These are phyloP conservation scores for Exserohilum rostratum DNA, from an alignment of 2,329 filamentous ascomycete species.

Conservation along the genomic window DNA sequence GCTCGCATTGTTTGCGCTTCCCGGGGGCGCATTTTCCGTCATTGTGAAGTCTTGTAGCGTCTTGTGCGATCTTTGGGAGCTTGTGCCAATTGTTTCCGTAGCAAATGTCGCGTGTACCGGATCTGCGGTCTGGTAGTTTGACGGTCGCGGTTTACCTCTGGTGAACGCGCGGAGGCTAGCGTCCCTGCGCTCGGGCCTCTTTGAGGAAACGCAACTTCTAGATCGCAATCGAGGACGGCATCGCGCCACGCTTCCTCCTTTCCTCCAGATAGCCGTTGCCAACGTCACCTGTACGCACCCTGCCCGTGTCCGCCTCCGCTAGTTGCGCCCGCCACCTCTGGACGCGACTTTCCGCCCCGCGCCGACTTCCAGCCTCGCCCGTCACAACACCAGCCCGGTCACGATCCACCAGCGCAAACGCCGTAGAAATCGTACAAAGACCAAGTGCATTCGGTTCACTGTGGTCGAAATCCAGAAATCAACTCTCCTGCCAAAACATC, in stretches of 20 bases:
- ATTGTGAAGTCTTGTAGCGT: slow-evolving; percentile 38
- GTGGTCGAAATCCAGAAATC: not conserved
- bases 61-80: not conserved
- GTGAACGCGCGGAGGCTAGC: slow-evolving; percentile 27
- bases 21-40: slow-evolving; percentile 56
- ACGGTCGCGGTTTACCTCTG: slow-evolving; percentile 15
- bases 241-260: slow-evolving; percentile 4
- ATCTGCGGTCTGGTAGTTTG: slow-evolving; percentile 7
- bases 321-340: slow-evolving; percentile 4
- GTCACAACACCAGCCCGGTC: slow-evolving; percentile 8
- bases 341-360: slow-evolving; percentile 15
- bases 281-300: not conserved
- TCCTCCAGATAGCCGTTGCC: not conserved
- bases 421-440: not conserved
- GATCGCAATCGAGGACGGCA: slow-evolving; percentile 6
- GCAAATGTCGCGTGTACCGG: not conserved
- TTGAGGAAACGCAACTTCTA: slow-evolving; percentile 23
- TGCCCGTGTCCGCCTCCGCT: not conserved
- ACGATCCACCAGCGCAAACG: slow-evolving; percentile 2
- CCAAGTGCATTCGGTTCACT: not conserved
- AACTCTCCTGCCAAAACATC: not conserved
- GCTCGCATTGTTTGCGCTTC: slow-evolving; percentile 41
- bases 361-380: slow-evolving; percentile 5
- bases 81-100: not conserved
- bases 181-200: slow-evolving; percentile 20